A percentile compares a stretch with the other conserved stretches of the same genome.
Conservation (phyloP, 2,329 filamentous ascomycete species). For the Catunica adiposa region DNA sequence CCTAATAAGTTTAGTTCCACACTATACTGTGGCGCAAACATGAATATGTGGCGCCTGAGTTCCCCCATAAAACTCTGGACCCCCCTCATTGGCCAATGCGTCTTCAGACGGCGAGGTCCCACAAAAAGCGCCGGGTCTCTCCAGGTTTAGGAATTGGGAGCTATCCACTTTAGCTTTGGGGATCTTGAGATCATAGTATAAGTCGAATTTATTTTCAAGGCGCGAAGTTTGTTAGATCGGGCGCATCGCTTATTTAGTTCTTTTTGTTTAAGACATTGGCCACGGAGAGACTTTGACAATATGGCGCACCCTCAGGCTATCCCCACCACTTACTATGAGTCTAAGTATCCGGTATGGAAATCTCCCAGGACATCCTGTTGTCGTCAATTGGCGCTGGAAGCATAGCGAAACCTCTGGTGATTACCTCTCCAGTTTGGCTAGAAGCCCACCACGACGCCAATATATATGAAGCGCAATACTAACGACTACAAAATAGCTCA, state of each 20-base stretch:
- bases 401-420: too few species aligned
- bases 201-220: background rate
- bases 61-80: background rate
- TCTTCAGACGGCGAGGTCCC: background rate
- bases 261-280: background rate
- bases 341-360: slow-evolving; percentile 67
- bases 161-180: background rate
- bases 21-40: background rate
- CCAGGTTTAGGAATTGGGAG: background rate
- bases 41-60: background rate
- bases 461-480: slow-evolving; percentile 11
- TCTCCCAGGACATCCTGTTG: background rate
- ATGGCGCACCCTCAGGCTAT: slow-evolving; percentile 13
- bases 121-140: background rate
- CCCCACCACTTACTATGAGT: slow-evolving; percentile 56
- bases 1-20: background rate
- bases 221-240: too few species aligned
- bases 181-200: background rate
- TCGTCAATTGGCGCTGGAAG: too few species aligned
- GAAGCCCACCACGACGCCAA: slow-evolving; percentile 14
- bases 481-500: slow-evolving; percentile 48
- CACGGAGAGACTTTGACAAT: background rate
- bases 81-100: background rate
- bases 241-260: too few species aligned
- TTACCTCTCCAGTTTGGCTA: too few species aligned